A percentile compares a stretch with the other conserved stretches of the same genome.
These are phyloP conservation scores for Rhynchospora breviuscula DNA, from an alignment of 176 grass and related monocot genomes.

Conservation along the genomic window DNA sequence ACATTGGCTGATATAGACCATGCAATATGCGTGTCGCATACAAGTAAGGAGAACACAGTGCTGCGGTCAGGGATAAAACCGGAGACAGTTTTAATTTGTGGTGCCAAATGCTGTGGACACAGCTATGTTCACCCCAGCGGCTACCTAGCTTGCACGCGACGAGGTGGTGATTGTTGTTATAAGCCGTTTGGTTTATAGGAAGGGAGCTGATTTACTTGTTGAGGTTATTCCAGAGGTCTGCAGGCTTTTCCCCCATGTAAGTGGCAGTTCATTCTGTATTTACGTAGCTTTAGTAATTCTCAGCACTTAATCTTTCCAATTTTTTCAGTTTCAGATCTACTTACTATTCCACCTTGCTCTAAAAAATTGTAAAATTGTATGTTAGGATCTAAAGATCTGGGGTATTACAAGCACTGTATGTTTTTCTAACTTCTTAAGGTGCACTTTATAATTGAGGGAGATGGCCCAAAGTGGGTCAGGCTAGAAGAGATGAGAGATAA, in stretches of 20 bases:
- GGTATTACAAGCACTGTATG: conserved; percentile 16
- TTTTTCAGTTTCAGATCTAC: neutral
- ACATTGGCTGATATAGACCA: conserved; percentile 90
- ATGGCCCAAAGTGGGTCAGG: conserved; percentile 88
- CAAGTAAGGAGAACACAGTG: conserved; percentile 96
- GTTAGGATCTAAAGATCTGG: conserved; percentile 4
- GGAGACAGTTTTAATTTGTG: conserved; percentile 81
- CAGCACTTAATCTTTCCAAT: neutral
- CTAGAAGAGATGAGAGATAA: conserved; percentile 98
- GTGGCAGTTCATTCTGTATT: conserved; percentile 12
- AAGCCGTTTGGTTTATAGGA: conserved; percentile 88
- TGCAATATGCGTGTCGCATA: conserved; percentile 93
- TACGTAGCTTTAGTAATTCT: neutral
- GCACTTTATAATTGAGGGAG: conserved; percentile 85
- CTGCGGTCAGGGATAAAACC: conserved; percentile 83
- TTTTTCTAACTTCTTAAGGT: conserved; percentile 40
- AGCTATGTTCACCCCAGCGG: conserved; percentile 81
- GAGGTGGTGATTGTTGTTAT: conserved; percentile 93
- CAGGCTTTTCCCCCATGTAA: conserved; percentile 77
- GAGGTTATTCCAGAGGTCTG: conserved; percentile 98
- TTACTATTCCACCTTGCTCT: neutral
- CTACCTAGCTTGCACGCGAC: conserved; percentile 45
- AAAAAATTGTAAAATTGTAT: neutral
- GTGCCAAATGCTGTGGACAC: conserved; percentile 97
- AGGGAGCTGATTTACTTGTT: conserved; percentile 90